Conservation (phyloP, 2,329 filamentous ascomycete genomes). For the Knufia fluminis region DNA sequence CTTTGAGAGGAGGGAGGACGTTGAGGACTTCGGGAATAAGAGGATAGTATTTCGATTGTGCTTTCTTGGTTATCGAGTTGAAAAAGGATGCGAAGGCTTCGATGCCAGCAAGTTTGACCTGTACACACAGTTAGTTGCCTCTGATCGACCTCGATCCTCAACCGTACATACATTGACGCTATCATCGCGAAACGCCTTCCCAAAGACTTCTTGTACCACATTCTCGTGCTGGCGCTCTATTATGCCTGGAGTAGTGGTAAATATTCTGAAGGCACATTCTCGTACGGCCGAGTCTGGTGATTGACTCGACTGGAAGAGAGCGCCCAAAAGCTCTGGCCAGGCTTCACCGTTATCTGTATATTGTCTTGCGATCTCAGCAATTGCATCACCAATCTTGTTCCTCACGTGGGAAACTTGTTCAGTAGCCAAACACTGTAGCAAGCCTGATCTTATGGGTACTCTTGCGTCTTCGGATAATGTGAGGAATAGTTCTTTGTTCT, state of each 20-base stretch:
- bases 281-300: conserved; percentile 73
- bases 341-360: conserved; percentile 79
- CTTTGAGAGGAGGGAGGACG: conserved; percentile 87
- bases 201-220: conserved; percentile 78
- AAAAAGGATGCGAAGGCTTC: conserved; percentile 97
- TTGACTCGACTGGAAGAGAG: conserved; percentile 84
- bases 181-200: conserved; percentile 83
- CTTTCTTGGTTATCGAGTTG: conserved; percentile 78
- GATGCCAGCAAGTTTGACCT: conserved; percentile 89
- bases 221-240: conserved; percentile 95
- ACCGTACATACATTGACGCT: conserved; percentile 57
- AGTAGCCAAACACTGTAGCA: conserved; percentile 64
- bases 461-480: conserved; percentile 66
- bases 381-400: conserved; percentile 96
- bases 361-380: conserved; percentile 89
- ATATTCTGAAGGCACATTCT: conserved; percentile 89
- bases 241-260: conserved; percentile 86
- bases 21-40: conserved; percentile 88
- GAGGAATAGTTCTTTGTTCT: conserved; percentile 75
- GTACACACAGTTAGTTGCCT: background rate
- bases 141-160: background rate
- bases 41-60: conserved; percentile 75
- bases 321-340: conserved; percentile 82
- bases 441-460: conserved; percentile 69
- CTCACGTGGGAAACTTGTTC: conserved; percentile 68